Evolutionary conservation across 768 basidiomycete genomes (phyloP).

Genomic region (Kwoniella dejecticola): DNA sequence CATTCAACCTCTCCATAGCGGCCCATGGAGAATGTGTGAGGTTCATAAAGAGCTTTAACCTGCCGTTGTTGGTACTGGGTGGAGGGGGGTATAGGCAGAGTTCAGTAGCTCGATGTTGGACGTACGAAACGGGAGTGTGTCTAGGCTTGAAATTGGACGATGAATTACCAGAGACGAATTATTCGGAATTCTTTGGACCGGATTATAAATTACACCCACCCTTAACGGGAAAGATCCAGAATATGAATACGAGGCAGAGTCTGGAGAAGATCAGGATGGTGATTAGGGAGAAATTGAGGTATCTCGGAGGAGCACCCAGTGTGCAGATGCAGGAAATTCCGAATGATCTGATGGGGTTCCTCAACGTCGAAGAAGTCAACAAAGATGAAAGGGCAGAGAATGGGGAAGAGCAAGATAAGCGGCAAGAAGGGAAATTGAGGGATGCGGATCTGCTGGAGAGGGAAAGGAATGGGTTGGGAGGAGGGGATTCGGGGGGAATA

Average conservation of each 20-base stretch:
- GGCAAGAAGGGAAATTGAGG: constrained; percentile 1
- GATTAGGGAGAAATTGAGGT: constrained; percentile 83
- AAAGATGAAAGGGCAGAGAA: constrained; percentile 75
- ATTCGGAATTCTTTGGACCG: constrained; percentile 90
- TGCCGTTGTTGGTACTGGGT: constrained; percentile 87
- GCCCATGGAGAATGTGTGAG: constrained; percentile 98
- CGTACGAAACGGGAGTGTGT: constrained; percentile 93
- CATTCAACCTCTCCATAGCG: constrained; percentile 95
- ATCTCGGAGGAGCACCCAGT: constrained; percentile 92
- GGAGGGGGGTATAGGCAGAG: constrained; percentile 97
- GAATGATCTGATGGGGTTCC: constrained; percentile 73
- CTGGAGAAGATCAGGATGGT: constrained; percentile 84
- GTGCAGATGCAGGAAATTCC: constrained; percentile 96
- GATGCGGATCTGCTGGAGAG: constrained; percentile 15
- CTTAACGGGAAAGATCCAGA: constrained; percentile 74
- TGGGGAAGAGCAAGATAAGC: constrained; percentile 66
- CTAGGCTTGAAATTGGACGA: constrained; percentile 79
- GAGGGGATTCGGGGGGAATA: not conserved
- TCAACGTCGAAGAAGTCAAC: constrained; percentile 69
- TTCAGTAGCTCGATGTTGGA: constrained; percentile 98
- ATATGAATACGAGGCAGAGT: constrained; percentile 80
- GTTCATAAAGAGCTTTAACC: constrained; percentile 87
- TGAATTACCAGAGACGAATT: constrained; percentile 80
- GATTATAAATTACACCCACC: constrained; percentile 93
- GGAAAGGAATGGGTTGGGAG: constrained; percentile 10